Percentiles rank a stretch among this genome's conserved stretches.
phyloP scores from a whole-genome alignment of 2,329 filamentous ascomycete species.

The Penicillium aurantiogriseum region DNA sequence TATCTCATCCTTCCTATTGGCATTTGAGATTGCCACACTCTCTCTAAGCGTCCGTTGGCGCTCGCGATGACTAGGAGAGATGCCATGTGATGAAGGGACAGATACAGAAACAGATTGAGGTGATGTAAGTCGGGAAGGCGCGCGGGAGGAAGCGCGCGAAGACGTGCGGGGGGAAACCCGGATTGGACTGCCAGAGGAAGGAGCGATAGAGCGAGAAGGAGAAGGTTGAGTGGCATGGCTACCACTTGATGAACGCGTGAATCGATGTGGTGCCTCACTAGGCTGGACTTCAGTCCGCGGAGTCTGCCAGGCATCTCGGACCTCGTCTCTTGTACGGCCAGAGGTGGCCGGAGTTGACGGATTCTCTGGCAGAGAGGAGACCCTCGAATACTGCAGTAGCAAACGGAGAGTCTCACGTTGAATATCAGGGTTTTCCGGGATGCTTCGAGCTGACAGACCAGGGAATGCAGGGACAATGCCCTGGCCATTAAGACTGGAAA shows the following conservation, averaged over 20 bases:
- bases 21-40: slow-evolving; percentile 7
- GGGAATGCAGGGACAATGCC: neutral
- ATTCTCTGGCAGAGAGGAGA: neutral
- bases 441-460: slow-evolving; percentile 5
- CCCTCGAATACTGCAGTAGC: neutral
- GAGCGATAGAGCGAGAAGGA: neutral
- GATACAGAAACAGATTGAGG: neutral
- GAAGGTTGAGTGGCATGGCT: neutral
- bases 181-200: neutral
- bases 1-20: slow-evolving; percentile 2
- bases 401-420: slow-evolving; percentile 3
- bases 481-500: neutral
- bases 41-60: slow-evolving; percentile 6
- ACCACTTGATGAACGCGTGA: neutral
- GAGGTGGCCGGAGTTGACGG: neutral
- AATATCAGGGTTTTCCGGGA: slow-evolving; percentile 2
- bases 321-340: neutral
- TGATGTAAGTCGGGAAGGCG: neutral
- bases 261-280: neutral
- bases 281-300: neutral
- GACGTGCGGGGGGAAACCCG: neutral
- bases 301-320: neutral
- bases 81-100: neutral
- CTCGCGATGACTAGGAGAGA: neutral
- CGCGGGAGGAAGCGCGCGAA: neutral